A percentile compares a stretch with the other conserved stretches of the same genome.
These are phyloP conservation scores for Aspergillus sp. DNA, from an alignment of 2,329 filamentous ascomycete genomes.

Conservation along the genomic window DNA sequence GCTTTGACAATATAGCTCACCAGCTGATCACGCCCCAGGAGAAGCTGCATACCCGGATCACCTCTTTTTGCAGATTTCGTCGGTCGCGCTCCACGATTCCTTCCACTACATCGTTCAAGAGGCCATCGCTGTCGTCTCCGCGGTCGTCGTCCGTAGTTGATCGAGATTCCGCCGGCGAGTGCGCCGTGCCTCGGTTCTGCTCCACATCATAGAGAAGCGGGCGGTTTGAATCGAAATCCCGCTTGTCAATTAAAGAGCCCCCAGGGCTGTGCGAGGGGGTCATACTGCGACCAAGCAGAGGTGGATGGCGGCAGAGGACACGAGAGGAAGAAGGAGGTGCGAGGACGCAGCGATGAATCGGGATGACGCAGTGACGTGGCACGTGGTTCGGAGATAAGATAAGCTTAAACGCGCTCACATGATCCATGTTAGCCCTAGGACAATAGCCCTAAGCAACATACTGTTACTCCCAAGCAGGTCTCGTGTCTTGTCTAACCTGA, in stretches of 20 bases:
- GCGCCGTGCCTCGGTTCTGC: slow-evolving; percentile 18
- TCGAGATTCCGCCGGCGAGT: slow-evolving; percentile 13
- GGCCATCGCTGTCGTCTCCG: slow-evolving; percentile 26
- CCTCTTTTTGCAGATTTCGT: slow-evolving; percentile 43
- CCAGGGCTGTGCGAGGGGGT: slow-evolving; percentile 12
- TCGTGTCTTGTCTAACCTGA: slow-evolving; percentile 11
- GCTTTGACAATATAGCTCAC: slow-evolving; percentile 20
- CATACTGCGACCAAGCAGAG: slow-evolving; percentile 17
- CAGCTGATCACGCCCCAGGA: slow-evolving; percentile 52
- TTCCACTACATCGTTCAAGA: slow-evolving; percentile 53
- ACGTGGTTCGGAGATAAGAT: too few species aligned
- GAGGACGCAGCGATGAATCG: too few species aligned
- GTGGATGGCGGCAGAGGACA: slow-evolving; percentile 2
- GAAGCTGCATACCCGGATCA: slow-evolving; percentile 48
- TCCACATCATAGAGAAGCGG: slow-evolving; percentile 19
- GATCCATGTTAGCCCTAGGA: too few species aligned
- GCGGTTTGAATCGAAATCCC: slow-evolving; percentile 39
- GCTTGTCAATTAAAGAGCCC: slow-evolving; percentile 31
- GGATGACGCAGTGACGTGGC: not conserved
- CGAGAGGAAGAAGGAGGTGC: slow-evolving; percentile 8
- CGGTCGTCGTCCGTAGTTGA: slow-evolving; percentile 10
- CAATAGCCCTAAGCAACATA: too few species aligned
- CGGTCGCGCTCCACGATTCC: slow-evolving; percentile 52
- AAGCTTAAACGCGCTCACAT: too few species aligned
- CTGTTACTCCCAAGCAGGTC: too few species aligned